phyloP scores from a whole-genome alignment of 2,329 filamentous ascomycete genomes.

The Basipetospora chlamydospora region DNA sequence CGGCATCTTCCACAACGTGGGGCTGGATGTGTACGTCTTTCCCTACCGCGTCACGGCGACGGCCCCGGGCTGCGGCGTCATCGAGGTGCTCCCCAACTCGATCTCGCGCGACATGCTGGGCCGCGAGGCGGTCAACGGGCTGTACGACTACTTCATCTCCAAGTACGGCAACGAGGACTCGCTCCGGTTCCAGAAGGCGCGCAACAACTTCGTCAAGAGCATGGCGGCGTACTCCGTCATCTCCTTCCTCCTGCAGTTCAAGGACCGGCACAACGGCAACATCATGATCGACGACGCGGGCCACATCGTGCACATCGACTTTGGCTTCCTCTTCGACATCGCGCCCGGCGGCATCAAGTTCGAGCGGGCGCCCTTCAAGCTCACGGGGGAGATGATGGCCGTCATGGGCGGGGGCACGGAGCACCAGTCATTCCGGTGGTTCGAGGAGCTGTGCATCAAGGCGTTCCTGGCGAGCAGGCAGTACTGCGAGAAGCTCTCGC shows the following conservation, averaged over 20 bases:
- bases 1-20: conserved; percentile 89
- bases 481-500: conserved; percentile 75
- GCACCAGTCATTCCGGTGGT: conserved; percentile 84
- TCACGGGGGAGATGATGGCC: conserved; percentile 95
- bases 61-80: conserved; percentile 91
- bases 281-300: conserved; percentile 98
- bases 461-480: conserved; percentile 79
- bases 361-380: conserved; percentile 94
- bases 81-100: conserved; percentile 93
- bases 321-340: conserved; percentile 99
- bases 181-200: conserved; percentile 83
- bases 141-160: conserved; percentile 96
- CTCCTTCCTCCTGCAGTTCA: conserved; percentile 93
- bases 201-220: conserved; percentile 95
- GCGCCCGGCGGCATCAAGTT: conserved; percentile 94
- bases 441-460: conserved; percentile 93
- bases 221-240: conserved; percentile 99
- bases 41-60: conserved; percentile 96
- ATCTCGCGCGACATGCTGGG: conserved; percentile 98
- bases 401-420: conserved; percentile 86
- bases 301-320: conserved; percentile 97
- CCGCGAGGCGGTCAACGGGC: conserved; percentile 89
- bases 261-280: conserved; percentile 97
- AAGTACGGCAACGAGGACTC: conserved; percentile 97
- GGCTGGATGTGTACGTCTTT: conserved; percentile 91